Conservation (phyloP, 345 rosid species). For the Aquilaria yunnanensis region DNA sequence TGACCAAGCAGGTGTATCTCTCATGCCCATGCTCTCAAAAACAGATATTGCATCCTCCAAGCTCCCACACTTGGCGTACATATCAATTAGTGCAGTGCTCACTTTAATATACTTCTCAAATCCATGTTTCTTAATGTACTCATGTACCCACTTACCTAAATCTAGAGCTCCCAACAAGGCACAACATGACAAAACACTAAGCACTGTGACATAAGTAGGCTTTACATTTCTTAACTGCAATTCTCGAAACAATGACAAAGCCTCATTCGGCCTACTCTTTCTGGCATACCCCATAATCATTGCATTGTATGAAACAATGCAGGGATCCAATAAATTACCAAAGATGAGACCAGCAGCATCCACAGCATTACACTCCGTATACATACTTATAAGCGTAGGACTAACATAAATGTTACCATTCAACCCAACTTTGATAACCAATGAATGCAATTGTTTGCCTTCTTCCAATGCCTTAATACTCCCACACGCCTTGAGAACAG, state of each 20-base stretch:
- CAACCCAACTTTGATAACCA: slow-evolving; percentile 48
- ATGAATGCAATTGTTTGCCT: slow-evolving; percentile 58
- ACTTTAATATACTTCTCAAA: slow-evolving; percentile 51
- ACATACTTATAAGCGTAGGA: slow-evolving; percentile 70
- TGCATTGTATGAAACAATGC: slow-evolving; percentile 71
- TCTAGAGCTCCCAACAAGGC: slow-evolving; percentile 76
- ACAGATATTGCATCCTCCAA: slow-evolving; percentile 54
- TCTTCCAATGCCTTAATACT: slow-evolving; percentile 40
- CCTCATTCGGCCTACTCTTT: slow-evolving; percentile 65
- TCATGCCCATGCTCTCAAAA: slow-evolving; percentile 46
- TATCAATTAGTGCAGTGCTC: slow-evolving; percentile 75
- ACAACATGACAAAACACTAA: slow-evolving; percentile 77
- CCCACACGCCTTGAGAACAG: slow-evolving; percentile 56
- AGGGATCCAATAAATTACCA: slow-evolving; percentile 44
- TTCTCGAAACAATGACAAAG: slow-evolving; percentile 61
- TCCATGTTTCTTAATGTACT: slow-evolving; percentile 49
- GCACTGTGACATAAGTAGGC: slow-evolving; percentile 72
- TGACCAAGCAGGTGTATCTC: slow-evolving; percentile 83
- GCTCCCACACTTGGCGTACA: slow-evolving; percentile 95
- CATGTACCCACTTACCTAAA: slow-evolving; percentile 83
- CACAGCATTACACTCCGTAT: slow-evolving; percentile 58
- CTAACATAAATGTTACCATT: slow-evolving; percentile 39
- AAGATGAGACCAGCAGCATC: slow-evolving; percentile 56
- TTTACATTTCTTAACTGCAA: slow-evolving; percentile 50
- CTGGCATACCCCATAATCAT: slow-evolving; percentile 64